phyloP scores from a whole-genome alignment of 176 grass and related monocot genomes.

The Saccharum spontaneum region DNA sequence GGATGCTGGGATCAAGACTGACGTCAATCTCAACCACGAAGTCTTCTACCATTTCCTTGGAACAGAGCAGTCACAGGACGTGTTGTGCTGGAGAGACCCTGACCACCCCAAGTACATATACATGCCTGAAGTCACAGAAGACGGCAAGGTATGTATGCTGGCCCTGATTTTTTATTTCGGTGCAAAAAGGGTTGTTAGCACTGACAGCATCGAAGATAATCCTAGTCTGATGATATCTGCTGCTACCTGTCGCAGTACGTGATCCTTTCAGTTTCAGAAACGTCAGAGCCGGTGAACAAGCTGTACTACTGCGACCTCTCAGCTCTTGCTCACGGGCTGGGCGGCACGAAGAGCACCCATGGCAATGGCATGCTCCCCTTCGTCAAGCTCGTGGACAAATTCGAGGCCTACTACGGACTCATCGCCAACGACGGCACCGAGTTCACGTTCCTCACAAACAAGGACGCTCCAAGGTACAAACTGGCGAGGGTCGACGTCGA shows the following conservation, averaged over 20 bases:
- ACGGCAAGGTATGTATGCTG: slow-evolving; percentile 64
- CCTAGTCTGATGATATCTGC: background rate
- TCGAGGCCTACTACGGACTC: slow-evolving; percentile 56
- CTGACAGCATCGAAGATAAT: background rate
- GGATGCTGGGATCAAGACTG: slow-evolving; percentile 67
- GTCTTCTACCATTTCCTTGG: slow-evolving; percentile 87
- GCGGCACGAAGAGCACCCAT: slow-evolving; percentile 32
- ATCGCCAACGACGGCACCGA: slow-evolving; percentile 63
- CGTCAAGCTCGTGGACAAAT: slow-evolving; percentile 71
- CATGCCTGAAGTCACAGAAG: slow-evolving; percentile 59
- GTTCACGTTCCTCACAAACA: slow-evolving; percentile 88
- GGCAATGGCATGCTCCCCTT: slow-evolving; percentile 60
- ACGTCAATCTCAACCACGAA: slow-evolving; percentile 78
- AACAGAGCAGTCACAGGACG: slow-evolving; percentile 76
- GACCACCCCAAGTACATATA: slow-evolving; percentile 81
- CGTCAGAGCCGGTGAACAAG: slow-evolving; percentile 86
- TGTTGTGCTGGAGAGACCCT: slow-evolving; percentile 78
- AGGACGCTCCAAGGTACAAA: slow-evolving; percentile 68
- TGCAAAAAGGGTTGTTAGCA: background rate
- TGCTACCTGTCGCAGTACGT: slow-evolving; percentile 53
- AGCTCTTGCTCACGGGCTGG: slow-evolving; percentile 48
- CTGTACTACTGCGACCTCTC: slow-evolving; percentile 71
- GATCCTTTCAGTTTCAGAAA: slow-evolving; percentile 71
- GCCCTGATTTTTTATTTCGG: background rate
- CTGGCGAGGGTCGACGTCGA: slow-evolving; percentile 62